Conservation (phyloP, 129 eudicot genomes). For the Centella asiatica region DNA sequence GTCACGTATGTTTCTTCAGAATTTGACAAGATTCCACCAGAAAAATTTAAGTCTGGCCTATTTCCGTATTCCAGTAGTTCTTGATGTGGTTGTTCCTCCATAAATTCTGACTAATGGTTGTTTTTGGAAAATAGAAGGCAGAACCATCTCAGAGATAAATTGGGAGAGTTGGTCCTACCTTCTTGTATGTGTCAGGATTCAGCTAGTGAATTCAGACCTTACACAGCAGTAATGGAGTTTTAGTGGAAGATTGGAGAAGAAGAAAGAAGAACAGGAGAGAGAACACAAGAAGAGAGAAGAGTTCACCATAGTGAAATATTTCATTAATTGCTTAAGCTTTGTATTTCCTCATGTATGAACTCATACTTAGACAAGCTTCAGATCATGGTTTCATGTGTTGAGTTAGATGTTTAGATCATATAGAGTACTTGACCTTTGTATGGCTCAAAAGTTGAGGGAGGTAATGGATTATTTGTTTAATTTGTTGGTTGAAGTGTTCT, state of each 20-base stretch:
- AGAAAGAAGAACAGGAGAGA: too few relatives aligned
- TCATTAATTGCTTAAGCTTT: too few relatives aligned
- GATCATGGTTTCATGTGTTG: background rate
- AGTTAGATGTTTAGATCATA: background rate
- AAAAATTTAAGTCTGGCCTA: background rate
- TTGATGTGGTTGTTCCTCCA: background rate
- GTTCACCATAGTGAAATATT: too few relatives aligned
- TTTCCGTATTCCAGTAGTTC: background rate
- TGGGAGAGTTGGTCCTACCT: background rate
- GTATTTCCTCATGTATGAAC: background rate
- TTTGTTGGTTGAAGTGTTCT: background rate
- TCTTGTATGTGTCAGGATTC: too few relatives aligned
- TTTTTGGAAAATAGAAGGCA: background rate
- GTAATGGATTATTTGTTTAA: background rate
- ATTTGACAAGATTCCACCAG: background rate
- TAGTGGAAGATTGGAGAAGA: too few relatives aligned
- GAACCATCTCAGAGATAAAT: background rate
- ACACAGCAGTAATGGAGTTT: too few relatives aligned
- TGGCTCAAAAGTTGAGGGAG: background rate
- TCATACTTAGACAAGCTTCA: background rate
- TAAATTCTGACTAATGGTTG: background rate
- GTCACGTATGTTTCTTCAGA: background rate
- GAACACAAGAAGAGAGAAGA: too few relatives aligned
- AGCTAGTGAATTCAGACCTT: too few relatives aligned
- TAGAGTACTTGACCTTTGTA: too few relatives aligned